Evolutionary conservation across 768 basidiomycete genomes (phyloP).

Genomic region (Leccinellum luteum): DNA sequence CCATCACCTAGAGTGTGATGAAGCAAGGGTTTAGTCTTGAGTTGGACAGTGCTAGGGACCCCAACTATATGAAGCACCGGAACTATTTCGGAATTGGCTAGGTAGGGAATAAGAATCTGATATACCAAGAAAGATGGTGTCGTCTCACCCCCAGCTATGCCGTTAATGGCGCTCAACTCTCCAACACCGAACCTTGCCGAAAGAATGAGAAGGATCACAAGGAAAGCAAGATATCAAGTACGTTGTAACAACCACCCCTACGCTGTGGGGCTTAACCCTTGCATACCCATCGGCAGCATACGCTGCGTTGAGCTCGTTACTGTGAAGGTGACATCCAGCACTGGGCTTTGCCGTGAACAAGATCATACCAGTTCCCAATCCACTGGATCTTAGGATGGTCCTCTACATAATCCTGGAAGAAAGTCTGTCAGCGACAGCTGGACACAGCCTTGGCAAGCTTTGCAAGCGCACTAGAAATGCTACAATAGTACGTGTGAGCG

Average conservation of each 20-base stretch:
- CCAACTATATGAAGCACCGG: constrained; percentile 90
- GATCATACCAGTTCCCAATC: constrained; percentile 77
- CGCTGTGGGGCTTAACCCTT: constrained; percentile 69
- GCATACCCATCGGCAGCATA: constrained; percentile 96
- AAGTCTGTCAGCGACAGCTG: background rate
- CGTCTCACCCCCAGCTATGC: constrained; percentile 66
- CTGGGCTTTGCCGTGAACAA: background rate
- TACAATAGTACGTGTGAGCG: constrained; percentile 10
- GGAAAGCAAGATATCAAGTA: constrained; percentile 25
- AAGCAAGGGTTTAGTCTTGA: constrained; percentile 68
- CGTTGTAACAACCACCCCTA: constrained; percentile 81
- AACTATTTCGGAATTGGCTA: constrained; percentile 84
- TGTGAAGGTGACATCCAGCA: constrained; percentile 26
- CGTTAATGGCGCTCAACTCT: constrained; percentile 84
- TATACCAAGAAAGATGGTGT: background rate
- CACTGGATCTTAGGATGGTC: constrained; percentile 75
- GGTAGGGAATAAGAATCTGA: constrained; percentile 1
- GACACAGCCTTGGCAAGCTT: too few relatives aligned
- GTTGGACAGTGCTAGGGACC: constrained; percentile 70
- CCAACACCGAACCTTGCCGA: constrained; percentile 81
- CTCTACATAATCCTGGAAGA: constrained; percentile 71
- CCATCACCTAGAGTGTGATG: constrained; percentile 91
- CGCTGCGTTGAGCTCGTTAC: constrained; percentile 82
- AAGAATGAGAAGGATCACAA: background rate
- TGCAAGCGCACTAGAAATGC: constrained; percentile 28